Evolutionary conservation across 805 yeast species (phyloP), one percentile per base, ranked within the genome.

Genomic region (Hanseniaspora guilliermondii): DNA sequence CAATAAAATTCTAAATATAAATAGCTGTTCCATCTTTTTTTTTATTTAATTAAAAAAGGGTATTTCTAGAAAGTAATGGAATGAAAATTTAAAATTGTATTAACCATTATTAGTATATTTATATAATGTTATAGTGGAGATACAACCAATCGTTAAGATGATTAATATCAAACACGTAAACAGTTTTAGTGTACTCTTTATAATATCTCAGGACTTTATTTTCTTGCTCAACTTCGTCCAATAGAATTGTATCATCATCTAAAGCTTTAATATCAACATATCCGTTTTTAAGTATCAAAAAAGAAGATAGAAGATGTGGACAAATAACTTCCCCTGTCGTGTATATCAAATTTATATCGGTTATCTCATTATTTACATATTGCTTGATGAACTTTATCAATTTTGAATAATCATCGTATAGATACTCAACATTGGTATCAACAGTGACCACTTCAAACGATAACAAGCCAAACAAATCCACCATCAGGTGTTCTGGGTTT

Each of bases 141-240:
- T 60, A 61, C 16, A 68, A 56, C 71, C 71, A 68, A 45, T 68
- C 71, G 53, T 68, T 70, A 24, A 64, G 59, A 52, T 58, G 64
- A 9, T 57, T 56, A 17, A 67, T 57, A 12, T 59, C 47, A 4
- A 68, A 57, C 21, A 65, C 33, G 4, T 64, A 57, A 0, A 66
- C 67, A 19, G 60, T 59, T 9, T 56, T 47, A 16, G 59, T 61
- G 8, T 24, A 55, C 4, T 53, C 30, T 1, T 61, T 57, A 48
- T 67, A 68, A 48, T 63, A 61, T n/a, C 38, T 44, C 24, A 66
- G 58, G 2, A 60, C 54, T 21, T 21, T 32, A n/a, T 38, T 42
- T n/a, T 52, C 55, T 6, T 30, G 22, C n/a, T 17, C 3, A 7
- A 11, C 16, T 8, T 39, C 50, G 37, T 37, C 30, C 36, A 37